phyloP scores from a whole-genome alignment of 2,329 filamentous ascomycete species.

The Ustulina deusta region DNA sequence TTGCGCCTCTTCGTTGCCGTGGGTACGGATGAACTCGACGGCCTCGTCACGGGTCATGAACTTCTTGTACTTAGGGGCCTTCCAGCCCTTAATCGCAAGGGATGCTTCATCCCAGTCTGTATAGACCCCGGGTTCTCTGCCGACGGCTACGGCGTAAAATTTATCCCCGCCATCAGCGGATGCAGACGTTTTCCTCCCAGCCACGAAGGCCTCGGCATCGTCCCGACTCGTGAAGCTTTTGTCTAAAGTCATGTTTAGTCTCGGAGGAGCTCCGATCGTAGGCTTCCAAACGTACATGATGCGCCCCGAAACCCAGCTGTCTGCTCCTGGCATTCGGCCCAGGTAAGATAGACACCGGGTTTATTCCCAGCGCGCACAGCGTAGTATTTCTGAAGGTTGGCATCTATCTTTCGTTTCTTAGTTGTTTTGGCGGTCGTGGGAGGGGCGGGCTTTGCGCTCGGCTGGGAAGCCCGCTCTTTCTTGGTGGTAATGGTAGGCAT shows the following conservation, averaged over 20 bases:
- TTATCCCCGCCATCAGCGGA: constrained; percentile 57
- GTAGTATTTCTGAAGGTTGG: constrained; percentile 68
- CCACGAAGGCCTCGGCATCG: constrained; percentile 84
- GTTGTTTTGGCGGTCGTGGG: constrained; percentile 39
- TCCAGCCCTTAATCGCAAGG: constrained; percentile 78
- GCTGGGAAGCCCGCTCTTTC: constrained; percentile 37
- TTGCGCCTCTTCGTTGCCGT: constrained; percentile 59
- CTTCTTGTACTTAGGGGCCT: constrained; percentile 76
- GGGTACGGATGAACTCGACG: constrained; percentile 75
- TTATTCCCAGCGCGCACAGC: constrained; percentile 68
- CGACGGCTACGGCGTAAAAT: constrained; percentile 72
- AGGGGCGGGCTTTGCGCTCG: constrained; percentile 30
- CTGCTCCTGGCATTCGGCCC: constrained; percentile 71
- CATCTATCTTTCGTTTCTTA: constrained; percentile 64
- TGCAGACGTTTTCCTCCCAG: constrained; percentile 64
- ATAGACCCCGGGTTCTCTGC: constrained; percentile 70
- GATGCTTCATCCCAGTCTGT: constrained; percentile 76
- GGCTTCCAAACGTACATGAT: constrained; percentile 68
- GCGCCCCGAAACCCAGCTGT: constrained; percentile 73
- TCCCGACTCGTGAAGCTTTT: constrained; percentile 80
- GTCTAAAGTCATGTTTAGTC: constrained; percentile 61
- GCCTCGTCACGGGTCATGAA: constrained; percentile 79
- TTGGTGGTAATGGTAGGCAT: constrained; percentile 44
- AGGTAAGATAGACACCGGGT: constrained; percentile 72
- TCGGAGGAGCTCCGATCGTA: constrained; percentile 2